These are phyloP conservation scores for Venturia pyrina DNA, from an alignment of 2,329 filamentous ascomycete genomes.

Conservation along the genomic window DNA sequence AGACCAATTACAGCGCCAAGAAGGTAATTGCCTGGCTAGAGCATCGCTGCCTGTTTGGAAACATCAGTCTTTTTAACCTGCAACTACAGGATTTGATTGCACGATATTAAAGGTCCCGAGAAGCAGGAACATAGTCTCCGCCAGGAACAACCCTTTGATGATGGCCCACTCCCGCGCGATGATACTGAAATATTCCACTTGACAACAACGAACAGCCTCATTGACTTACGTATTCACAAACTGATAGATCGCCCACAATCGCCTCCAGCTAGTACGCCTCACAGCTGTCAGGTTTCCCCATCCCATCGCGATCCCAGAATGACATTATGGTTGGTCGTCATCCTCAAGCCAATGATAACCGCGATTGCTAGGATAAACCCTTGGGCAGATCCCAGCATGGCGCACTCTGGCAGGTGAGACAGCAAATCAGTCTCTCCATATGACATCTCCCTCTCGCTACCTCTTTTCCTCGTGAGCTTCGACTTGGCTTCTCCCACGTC, in stretches of 20 bases:
- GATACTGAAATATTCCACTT: neutral
- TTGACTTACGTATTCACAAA: neutral
- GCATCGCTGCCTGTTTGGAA: neutral
- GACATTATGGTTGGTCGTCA: neutral
- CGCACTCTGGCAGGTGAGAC: neutral
- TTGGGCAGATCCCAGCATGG: neutral
- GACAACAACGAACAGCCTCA: neutral
- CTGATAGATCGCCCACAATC: neutral
- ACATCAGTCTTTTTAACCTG: neutral
- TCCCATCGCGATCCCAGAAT: neutral
- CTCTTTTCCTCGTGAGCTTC: neutral
- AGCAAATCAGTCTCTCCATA: neutral
- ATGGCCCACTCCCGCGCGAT: neutral
- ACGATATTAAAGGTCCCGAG: neutral
- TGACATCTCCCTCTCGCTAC: neutral
- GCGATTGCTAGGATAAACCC: neutral
- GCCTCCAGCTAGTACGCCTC: neutral
- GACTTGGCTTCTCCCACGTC: neutral
- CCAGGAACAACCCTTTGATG: neutral
- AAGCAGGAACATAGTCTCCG: neutral
- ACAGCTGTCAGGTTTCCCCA: neutral
- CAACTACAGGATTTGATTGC: neutral
- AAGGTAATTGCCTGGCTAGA: neutral
- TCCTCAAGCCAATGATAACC: neutral
- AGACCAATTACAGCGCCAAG: neutral